Evolutionary conservation across 805 yeast genomes (phyloP).

Genomic region (Starmera pachycereana): DNA sequence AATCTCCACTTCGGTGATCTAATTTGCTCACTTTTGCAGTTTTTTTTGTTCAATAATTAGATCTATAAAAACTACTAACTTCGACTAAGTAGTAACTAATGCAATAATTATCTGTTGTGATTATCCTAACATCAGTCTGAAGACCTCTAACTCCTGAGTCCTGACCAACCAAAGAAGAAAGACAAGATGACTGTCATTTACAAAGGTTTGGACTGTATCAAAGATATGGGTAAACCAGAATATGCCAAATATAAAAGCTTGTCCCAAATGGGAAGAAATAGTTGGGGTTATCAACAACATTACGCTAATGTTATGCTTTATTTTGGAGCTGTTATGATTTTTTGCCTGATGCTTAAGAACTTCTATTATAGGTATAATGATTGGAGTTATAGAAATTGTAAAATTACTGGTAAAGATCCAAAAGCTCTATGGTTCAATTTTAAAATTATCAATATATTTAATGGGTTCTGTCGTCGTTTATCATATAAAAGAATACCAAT

Average conservation of each 20-base stretch:
- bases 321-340: conserved; percentile 8
- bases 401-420: not conserved
- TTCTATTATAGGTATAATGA: conserved; percentile 7
- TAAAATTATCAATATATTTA: conserved; percentile 8
- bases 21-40: no score
- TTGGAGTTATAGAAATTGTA: conserved; percentile 10
- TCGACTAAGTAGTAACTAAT: no score
- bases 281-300: conserved; percentile 9
- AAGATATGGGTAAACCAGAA: conserved; percentile 2
- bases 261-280: conserved; percentile 8
- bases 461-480: conserved; percentile 22
- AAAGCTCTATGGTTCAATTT: not conserved
- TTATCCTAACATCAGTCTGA: no score
- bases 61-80: no score
- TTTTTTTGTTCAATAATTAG: no score
- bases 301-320: conserved; percentile 10
- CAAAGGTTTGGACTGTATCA: conserved; percentile 12
- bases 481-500: conserved; percentile 24
- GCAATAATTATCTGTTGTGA: no score
- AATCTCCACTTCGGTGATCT: no score
- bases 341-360: conserved; percentile 4
- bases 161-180: no score
- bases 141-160: no score
- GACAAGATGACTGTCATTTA: conserved; percentile 5
- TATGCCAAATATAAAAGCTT: conserved; percentile 1